These are phyloP conservation scores for Neospora caninum DNA, from an alignment of 169 alveolate species.

Conservation along the genomic window DNA sequence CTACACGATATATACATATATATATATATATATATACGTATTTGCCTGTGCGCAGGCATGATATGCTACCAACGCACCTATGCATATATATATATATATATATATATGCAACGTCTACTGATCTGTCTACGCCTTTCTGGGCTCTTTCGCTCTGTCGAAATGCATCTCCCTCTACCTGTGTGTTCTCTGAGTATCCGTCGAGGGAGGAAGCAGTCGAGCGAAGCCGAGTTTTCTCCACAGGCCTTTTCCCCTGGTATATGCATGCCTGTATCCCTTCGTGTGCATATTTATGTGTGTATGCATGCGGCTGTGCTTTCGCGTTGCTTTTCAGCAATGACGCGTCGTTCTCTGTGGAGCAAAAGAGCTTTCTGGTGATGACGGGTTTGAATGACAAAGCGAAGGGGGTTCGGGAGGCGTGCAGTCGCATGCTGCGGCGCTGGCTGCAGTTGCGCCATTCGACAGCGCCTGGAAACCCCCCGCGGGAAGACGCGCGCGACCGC, in stretches of 20 bases:
- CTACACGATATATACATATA: too few relatives aligned
- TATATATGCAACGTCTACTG: too few relatives aligned
- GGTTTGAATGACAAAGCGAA: conserved; percentile 50
- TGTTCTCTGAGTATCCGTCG: background rate
- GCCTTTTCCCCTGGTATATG: background rate
- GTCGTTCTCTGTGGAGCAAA: conserved; percentile 27
- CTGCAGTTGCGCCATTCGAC: background rate
- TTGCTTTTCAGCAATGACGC: background rate
- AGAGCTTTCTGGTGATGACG: background rate
- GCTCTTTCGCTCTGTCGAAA: too few relatives aligned
- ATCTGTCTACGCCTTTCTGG: too few relatives aligned
- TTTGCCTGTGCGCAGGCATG: too few relatives aligned
- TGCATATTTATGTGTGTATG: background rate
- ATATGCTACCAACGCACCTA: too few relatives aligned
- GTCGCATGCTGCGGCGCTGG: conserved; percentile 52
- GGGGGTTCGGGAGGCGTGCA: conserved; percentile 42
- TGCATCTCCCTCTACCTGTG: too few relatives aligned
- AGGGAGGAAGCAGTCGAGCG: too few relatives aligned
- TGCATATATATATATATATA: too few relatives aligned
- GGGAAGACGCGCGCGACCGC: background rate
- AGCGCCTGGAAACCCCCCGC: background rate
- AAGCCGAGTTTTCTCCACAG: too few relatives aligned
- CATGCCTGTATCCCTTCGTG: background rate
- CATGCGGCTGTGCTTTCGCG: background rate
- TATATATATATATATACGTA: too few relatives aligned